phyloP scores from a whole-genome alignment of 2,329 filamentous ascomycete genomes.

The Xylaria polymorpha region DNA sequence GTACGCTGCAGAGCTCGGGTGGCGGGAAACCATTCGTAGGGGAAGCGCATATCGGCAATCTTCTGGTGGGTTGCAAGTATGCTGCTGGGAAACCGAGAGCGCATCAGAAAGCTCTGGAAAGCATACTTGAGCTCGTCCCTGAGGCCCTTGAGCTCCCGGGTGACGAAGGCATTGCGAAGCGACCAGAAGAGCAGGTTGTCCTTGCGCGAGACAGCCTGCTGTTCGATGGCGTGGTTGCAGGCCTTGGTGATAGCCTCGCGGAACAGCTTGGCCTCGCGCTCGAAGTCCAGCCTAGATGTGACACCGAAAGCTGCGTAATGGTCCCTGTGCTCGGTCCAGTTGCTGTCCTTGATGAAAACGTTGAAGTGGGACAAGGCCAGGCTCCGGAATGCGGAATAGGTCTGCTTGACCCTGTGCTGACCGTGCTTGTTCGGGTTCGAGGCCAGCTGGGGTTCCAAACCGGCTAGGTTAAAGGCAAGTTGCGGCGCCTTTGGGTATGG shows the following conservation, averaged over 20 bases:
- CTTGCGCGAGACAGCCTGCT: slow-evolving; percentile 52
- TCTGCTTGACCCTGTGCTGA: slow-evolving; percentile 27
- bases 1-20: slow-evolving; percentile 84
- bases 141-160: slow-evolving; percentile 63
- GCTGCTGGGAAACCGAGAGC: slow-evolving; percentile 65
- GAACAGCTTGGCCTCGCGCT: slow-evolving; percentile 60
- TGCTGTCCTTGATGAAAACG: slow-evolving; percentile 49
- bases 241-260: slow-evolving; percentile 58
- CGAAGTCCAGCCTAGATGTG: slow-evolving; percentile 55
- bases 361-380: slow-evolving; percentile 51
- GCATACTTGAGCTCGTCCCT: slow-evolving; percentile 70
- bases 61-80: slow-evolving; percentile 69
- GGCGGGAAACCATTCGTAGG: slow-evolving; percentile 90
- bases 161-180: slow-evolving; percentile 70
- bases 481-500: background rate
- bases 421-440: background rate
- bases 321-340: slow-evolving; percentile 42
- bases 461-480: background rate
- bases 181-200: slow-evolving; percentile 68
- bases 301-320: slow-evolving; percentile 53
- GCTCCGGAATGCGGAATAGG: slow-evolving; percentile 45
- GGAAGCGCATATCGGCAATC: slow-evolving; percentile 86
- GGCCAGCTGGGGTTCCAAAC: background rate
- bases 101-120: slow-evolving; percentile 74
- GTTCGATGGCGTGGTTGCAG: slow-evolving; percentile 57